Evolutionary conservation across 2,329 filamentous ascomycete species (phyloP).

Genomic region (Xylariaceae sp.): DNA sequence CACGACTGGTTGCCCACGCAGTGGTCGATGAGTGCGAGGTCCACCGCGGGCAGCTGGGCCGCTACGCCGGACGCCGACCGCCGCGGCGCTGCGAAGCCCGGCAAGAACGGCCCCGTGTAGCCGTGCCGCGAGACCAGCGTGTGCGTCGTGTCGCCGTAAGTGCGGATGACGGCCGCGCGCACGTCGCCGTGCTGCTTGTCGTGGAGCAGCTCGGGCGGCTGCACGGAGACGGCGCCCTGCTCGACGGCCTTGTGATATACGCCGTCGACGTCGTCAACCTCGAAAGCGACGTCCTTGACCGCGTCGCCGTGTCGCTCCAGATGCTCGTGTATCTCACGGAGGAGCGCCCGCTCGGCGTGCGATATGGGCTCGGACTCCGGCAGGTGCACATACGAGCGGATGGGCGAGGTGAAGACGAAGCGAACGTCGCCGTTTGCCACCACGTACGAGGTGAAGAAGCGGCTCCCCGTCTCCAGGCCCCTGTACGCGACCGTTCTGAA

Average conservation of each 20-base stretch:
- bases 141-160: conserved; percentile 94
- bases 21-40: conserved; percentile 82
- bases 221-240: conserved; percentile 64
- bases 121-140: conserved; percentile 75
- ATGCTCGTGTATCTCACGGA: conserved; percentile 79
- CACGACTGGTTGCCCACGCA: conserved; percentile 97
- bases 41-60: conserved; percentile 69
- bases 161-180: conserved; percentile 77
- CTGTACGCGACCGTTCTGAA: conserved; percentile 82
- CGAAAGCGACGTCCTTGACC: conserved; percentile 93
- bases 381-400: conserved; percentile 63
- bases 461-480: conserved; percentile 85
- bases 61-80: conserved; percentile 41
- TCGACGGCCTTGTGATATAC: conserved; percentile 76
- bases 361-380: conserved; percentile 63
- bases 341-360: conserved; percentile 63
- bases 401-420: conserved; percentile 82
- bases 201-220: conserved; percentile 55
- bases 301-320: conserved; percentile 88
- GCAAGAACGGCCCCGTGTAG: conserved; percentile 80
- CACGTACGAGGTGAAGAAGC: conserved; percentile 81
- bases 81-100: conserved; percentile 70
- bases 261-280: conserved; percentile 84
- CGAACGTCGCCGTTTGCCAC: conserved; percentile 74
- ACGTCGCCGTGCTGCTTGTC: conserved; percentile 69